phyloP scores from a whole-genome alignment of 1,284 basidiomycete genomes.

The Ceratobasidium sp. region DNA sequence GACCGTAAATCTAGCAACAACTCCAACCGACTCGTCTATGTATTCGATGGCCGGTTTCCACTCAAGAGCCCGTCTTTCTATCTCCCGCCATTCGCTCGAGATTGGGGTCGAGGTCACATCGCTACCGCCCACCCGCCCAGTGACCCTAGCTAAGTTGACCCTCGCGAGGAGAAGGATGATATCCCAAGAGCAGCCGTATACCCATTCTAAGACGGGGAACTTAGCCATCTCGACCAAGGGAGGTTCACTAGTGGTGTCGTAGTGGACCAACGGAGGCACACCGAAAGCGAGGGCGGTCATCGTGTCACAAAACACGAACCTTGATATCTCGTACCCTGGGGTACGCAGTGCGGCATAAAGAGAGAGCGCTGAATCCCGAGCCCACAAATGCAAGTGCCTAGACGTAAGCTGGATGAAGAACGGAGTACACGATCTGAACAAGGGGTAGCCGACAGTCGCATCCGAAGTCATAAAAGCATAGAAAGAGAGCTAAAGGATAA shows the following conservation, averaged over 20 bases:
- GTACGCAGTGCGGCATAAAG: neutral
- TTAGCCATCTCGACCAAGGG: neutral
- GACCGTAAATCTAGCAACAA: constrained; percentile 11
- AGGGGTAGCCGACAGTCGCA: neutral
- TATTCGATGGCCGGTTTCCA: constrained; percentile 8
- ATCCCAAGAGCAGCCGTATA: constrained; percentile 21
- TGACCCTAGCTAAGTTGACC: constrained; percentile 7
- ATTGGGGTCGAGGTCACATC: neutral
- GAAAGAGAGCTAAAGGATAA: neutral
- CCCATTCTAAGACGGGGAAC: constrained; percentile 22
- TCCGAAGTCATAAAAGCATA: constrained; percentile 23
- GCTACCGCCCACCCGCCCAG: neutral
- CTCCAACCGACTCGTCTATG: neutral
- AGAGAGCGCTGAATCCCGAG: neutral
- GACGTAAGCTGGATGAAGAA: neutral
- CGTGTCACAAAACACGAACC: constrained; percentile 9
- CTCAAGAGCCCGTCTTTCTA: neutral
- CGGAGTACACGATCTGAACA: constrained; percentile 5
- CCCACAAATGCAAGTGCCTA: neutral
- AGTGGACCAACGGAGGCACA: constrained; percentile 11
- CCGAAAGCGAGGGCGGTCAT: constrained; percentile 11
- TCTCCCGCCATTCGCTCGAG: neutral
- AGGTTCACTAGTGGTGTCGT: constrained; percentile 8
- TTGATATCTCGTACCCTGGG: neutral
- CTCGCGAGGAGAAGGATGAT: constrained; percentile 7